Conservation (phyloP, 2,329 filamentous ascomycete genomes). For the Alternaria tenuissima region DNA sequence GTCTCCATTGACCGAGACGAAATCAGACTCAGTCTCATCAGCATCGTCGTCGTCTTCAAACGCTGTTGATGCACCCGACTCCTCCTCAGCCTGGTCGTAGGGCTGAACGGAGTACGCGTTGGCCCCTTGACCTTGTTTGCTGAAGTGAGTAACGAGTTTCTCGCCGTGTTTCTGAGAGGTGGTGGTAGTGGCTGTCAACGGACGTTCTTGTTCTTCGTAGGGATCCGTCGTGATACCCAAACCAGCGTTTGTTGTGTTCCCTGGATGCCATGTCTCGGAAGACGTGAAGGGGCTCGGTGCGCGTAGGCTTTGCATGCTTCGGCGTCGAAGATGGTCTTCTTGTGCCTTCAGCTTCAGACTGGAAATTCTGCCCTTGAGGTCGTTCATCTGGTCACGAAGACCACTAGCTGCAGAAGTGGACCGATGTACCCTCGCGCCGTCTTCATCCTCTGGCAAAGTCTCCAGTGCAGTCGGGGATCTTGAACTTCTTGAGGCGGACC, state of each 20-base stretch:
- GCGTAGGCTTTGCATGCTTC: conserved; percentile 77
- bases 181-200: conserved; percentile 23
- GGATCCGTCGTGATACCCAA: conserved; percentile 42
- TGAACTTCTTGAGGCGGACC: conserved; percentile 52
- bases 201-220: conserved; percentile 17
- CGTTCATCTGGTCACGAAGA: conserved; percentile 84
- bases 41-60: conserved; percentile 37
- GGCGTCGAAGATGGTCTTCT: conserved; percentile 78
- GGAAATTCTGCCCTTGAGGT: conserved; percentile 84
- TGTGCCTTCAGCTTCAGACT: conserved; percentile 79
- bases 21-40: conserved; percentile 48
- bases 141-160: conserved; percentile 16
- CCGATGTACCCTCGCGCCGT: conserved; percentile 59
- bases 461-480: conserved; percentile 49
- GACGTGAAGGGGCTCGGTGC: conserved; percentile 82
- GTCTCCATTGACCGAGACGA: conserved; percentile 45
- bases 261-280: conserved; percentile 66
- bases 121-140: background rate
- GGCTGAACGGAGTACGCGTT: conserved; percentile 13
- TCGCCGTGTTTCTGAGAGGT: conserved; percentile 30
- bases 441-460: conserved; percentile 53
- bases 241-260: conserved; percentile 40
- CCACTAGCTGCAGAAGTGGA: conserved; percentile 76
- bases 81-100: conserved; percentile 37
- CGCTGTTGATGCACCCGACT: conserved; percentile 29